phyloP scores from a whole-genome alignment of 2,329 filamentous ascomycete species.

The Aspergillus thermomutatus region DNA sequence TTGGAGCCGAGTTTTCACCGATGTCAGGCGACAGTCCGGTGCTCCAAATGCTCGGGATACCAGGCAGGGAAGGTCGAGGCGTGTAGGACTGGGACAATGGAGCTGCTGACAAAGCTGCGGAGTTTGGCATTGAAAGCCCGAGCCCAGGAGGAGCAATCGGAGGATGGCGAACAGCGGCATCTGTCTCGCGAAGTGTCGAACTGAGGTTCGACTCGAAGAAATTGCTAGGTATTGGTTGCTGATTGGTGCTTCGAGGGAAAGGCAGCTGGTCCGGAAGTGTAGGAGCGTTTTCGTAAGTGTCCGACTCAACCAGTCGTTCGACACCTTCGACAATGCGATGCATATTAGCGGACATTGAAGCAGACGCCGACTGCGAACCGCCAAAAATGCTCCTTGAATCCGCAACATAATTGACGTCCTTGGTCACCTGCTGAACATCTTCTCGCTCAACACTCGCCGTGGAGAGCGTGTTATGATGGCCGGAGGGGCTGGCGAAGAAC shows the following conservation, averaged over 20 bases:
- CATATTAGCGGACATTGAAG: conserved; percentile 42
- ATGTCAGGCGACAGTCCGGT: conserved; percentile 44
- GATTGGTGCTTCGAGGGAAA: conserved; percentile 20
- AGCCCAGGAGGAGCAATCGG: conserved; percentile 35
- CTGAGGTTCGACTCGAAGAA: conserved; percentile 20
- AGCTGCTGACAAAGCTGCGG: conserved; percentile 16
- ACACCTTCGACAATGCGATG: conserved; percentile 39
- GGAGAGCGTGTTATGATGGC: conserved; percentile 39
- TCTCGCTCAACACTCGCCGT: conserved; percentile 41
- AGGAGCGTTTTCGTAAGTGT: conserved; percentile 36
- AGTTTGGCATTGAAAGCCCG: conserved; percentile 19
- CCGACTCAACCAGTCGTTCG: conserved; percentile 38
- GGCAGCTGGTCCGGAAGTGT: conserved; percentile 23
- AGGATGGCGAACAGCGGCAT: conserved; percentile 19
- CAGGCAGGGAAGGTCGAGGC: conserved; percentile 26
- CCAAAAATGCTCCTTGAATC: conserved; percentile 33
- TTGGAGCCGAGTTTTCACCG: conserved; percentile 38
- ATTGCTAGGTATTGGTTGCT: conserved; percentile 22
- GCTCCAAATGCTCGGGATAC: conserved; percentile 45
- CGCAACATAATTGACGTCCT: conserved; percentile 20
- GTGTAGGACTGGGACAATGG: conserved; percentile 31
- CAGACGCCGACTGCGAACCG: conserved; percentile 48
- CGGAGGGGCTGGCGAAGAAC: conserved; percentile 45
- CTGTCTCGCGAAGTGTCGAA: conserved; percentile 21
- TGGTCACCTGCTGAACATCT: conserved; percentile 30